Conservation (phyloP, 2,329 filamentous ascomycete species). For the Fusarium heterosporum region DNA sequence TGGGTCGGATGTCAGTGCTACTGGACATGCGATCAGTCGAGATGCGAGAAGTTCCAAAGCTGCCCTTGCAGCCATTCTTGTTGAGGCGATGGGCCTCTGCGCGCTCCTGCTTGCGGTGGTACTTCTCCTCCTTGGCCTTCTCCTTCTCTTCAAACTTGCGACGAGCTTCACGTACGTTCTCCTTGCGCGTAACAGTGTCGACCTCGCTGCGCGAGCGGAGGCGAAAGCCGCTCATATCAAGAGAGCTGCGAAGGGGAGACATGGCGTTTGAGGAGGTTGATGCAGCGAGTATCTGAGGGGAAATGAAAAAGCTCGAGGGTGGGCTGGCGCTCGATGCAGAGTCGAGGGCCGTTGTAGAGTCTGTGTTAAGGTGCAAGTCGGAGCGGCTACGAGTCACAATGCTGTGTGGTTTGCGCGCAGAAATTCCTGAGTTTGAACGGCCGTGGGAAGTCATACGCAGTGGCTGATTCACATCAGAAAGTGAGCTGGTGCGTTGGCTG, state of each 20-base stretch:
- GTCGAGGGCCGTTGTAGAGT: conserved; percentile 45
- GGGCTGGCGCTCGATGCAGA: conserved; percentile 46
- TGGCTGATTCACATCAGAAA: conserved; percentile 51
- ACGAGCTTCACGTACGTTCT: conserved; percentile 70
- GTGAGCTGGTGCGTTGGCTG: conserved; percentile 51
- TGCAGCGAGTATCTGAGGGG: conserved; percentile 42
- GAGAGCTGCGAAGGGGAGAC: conserved; percentile 68
- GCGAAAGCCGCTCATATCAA: conserved; percentile 69
- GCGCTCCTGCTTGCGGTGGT: conserved; percentile 68
- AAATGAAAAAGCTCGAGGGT: conserved; percentile 44
- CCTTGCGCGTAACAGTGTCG: conserved; percentile 64
- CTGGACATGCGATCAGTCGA: conserved; percentile 51
- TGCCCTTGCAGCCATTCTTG: conserved; percentile 58
- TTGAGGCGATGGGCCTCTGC: conserved; percentile 65
- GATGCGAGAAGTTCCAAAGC: conserved; percentile 49
- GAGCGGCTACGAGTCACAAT: conserved; percentile 57
- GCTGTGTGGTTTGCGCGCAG: conserved; percentile 56
- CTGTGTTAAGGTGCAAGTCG: conserved; percentile 58
- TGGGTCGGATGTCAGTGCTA: conserved; percentile 48
- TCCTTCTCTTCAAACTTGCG: conserved; percentile 73
- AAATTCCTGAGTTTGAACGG: conserved; percentile 45
- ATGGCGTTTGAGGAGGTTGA: conserved; percentile 53
- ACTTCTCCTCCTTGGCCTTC: conserved; percentile 70
- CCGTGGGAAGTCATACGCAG: conserved; percentile 45
- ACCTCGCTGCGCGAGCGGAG: conserved; percentile 71